Evolutionary conservation across 2,329 filamentous ascomycete genomes (phyloP), one percentile per base, ranked within the genome.

Genomic region (Neonectria hederae): DNA sequence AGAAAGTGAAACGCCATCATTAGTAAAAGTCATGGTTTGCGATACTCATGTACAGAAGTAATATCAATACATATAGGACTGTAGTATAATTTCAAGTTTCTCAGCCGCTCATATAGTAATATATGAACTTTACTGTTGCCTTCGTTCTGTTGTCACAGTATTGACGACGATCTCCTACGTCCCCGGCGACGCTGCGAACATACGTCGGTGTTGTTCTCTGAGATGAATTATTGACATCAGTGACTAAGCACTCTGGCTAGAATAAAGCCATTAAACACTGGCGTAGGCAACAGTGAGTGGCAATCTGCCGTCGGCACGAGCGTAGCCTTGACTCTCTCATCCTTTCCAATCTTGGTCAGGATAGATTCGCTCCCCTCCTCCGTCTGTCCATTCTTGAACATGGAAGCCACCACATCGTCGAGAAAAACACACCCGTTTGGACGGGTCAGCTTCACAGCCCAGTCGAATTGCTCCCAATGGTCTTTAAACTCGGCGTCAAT

Each of bases 401-500:
- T 61, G 0, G 52, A 56, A 17, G 45, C 9, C 35, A 86, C 82
- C 3, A 85, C 81, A 72, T 87, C 85, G 71, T 87, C 84, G 2
- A 86, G 79, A 45, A 82, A 81, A 28, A 87, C 76, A 9, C 74
- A 77, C 0, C 81, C 81, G 0, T 79, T 77, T 1, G 70, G 66
- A n/a, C 78, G 76, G 0, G 76, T 77, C 71, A 85, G 75, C 35
- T 76, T 77, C 21, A 83, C 72, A 2, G 81, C 81, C 67, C 75
- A 75, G 58, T 85, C 77, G 46, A 86, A 84, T 65, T 85, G 85
- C 28, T 78, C 77, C 76, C 78, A 82, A 59, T 85, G 83, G 65
- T 83, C 82, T 46, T 76, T 75, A 75, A 83, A 84, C 51, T 83
- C 82, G 7, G 84, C 85, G 70, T 87, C 84, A 38, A 87, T 83